A percentile compares a stretch with the other conserved stretches of the same genome.
These are phyloP conservation scores for Brassica juncea DNA, from an alignment of 345 rosid genomes.

Conservation along the genomic window DNA sequence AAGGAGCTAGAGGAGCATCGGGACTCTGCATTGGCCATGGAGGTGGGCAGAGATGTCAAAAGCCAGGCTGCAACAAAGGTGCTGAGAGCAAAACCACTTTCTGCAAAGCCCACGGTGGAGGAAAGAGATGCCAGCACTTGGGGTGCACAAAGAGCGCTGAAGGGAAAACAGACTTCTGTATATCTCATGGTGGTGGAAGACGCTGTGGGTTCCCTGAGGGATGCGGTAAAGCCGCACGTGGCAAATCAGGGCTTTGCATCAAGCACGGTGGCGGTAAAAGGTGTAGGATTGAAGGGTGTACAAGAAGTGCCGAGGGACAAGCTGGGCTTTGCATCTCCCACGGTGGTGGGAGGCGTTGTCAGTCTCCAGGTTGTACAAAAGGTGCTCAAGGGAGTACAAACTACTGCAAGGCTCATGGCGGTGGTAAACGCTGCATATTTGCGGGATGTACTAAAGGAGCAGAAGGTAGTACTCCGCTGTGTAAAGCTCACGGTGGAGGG, in stretches of 20 bases:
- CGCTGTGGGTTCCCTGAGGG: conserved; percentile 73
- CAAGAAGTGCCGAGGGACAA: conserved; percentile 94
- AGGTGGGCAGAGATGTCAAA: conserved; percentile 95
- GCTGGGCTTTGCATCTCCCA: conserved; percentile 95
- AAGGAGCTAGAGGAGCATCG: conserved; percentile 92
- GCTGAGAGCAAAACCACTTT: conserved; percentile 93
- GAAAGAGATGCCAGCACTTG: conserved; percentile 84
- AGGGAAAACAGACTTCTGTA: conserved; percentile 87
- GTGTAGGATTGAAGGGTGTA: conserved; percentile 76
- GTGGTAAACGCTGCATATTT: conserved; percentile 91
- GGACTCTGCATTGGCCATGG: conserved; percentile 97
- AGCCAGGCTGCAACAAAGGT: conserved; percentile 82
- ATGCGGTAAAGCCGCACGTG: conserved; percentile 88
- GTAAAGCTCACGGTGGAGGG: conserved; percentile 98
- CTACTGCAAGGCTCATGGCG: conserved; percentile 95
- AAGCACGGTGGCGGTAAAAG: conserved; percentile 96
- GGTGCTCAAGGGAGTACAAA: conserved; percentile 98
- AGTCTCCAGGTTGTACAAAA: conserved; percentile 54
- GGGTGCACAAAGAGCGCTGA: conserved; percentile 98
- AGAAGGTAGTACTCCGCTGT: conserved; percentile 92
- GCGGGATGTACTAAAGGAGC: conserved; percentile 93
- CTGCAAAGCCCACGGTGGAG: conserved; percentile 96
- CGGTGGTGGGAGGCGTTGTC: conserved; percentile 96
- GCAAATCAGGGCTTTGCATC: conserved; percentile 93
- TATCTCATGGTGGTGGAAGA: conserved; percentile 95